These are phyloP conservation scores for Schwanniomyces sp. DNA, from an alignment of 805 yeast genomes.

Conservation along the genomic window DNA sequence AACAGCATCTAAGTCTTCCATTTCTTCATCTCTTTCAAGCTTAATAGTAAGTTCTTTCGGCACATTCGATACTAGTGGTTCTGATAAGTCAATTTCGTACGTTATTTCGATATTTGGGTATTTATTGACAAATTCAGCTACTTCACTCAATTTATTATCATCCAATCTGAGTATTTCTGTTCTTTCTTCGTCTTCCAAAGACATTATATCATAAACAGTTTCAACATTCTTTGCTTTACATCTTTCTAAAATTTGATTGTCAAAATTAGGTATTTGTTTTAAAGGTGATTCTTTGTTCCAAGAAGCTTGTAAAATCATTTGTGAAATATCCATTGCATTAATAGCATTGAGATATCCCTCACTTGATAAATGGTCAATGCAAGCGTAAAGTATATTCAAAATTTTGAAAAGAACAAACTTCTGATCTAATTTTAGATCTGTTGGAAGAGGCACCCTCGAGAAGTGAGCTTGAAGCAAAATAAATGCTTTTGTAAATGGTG, in stretches of 20 bases:
- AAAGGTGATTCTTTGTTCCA: slow-evolving; percentile 82
- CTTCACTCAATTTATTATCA: slow-evolving; percentile 52
- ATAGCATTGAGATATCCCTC: slow-evolving; percentile 80
- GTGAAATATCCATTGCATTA: slow-evolving; percentile 82
- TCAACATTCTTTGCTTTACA: slow-evolving; percentile 58
- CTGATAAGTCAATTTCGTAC: slow-evolving; percentile 46
- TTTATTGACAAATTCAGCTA: slow-evolving; percentile 85
- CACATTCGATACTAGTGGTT: slow-evolving; percentile 47
- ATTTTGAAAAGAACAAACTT: slow-evolving; percentile 48
- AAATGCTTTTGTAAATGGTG: slow-evolving; percentile 70
- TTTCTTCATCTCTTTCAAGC: slow-evolving; percentile 74
- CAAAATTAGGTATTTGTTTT: slow-evolving; percentile 76
- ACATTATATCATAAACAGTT: slow-evolving; percentile 77
- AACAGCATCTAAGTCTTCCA: slow-evolving; percentile 58
- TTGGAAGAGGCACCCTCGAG: slow-evolving; percentile 59
- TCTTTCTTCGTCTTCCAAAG: slow-evolving; percentile 75
- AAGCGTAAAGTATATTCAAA: slow-evolving; percentile 57
- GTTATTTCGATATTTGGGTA: slow-evolving; percentile 83
- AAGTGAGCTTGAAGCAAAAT: slow-evolving; percentile 80
- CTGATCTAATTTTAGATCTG: slow-evolving; percentile 61
- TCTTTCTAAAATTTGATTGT: slow-evolving; percentile 48
- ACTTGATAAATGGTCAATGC: slow-evolving; percentile 74
- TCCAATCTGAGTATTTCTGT: slow-evolving; percentile 57
- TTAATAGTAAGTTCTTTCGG: slow-evolving; percentile 47
- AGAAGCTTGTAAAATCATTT: slow-evolving; percentile 82